Base-by-base conservation (phyloP, 73 alveolate genomes). In the Paramecium caudatum region DNA sequence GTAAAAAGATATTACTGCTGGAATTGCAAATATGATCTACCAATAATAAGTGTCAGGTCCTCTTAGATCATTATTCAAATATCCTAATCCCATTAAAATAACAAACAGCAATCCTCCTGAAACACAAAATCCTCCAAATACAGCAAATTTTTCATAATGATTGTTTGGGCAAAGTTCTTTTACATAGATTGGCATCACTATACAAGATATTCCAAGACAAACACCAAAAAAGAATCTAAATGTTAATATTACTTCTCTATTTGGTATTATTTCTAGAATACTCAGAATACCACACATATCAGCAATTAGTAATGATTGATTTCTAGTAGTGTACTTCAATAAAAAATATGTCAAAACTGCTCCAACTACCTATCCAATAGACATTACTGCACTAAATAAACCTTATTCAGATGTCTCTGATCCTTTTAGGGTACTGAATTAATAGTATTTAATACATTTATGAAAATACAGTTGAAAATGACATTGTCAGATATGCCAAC, bases 181-280 rank as follows among this genome's bases (percentile, higher is more conserved):
- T 5, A 65, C 83, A 36, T 65, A 65, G 27, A 65, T 9, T 25
- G 83, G 83, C 83, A 65, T 65, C 10, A 65, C 34, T 2, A 65
- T 65, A 0, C 48, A 25, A 3, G 83, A 65, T 3, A 65, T 65
- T 1, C 83, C 83, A 25, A 33, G 17, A 33, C 50, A 65, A 5
- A 65, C 83, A 17, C 83, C 83, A 33, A 25, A 65, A 33, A 34
- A 65, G 16, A 65, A 65, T 65, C 83, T 32, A 65, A 65, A 65
- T 10, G 83, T 5, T n/a, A 65, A 30, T 13, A 65, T 65, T 8
- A 65, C 49, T 23, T 65, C 83, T 65, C 83, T 65, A 27, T 33
- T 36, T 8, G 83, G 83, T 2, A 65, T 36, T 17, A 65, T 49
- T 33, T 30, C 33, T 1, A 65, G 39, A 33, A 65, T 65, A 49